A percentile compares a stretch with the other conserved stretches of the same genome.
phyloP scores from a whole-genome alignment of 176 grass and related monocot species.

The Guadua angustifolia region DNA sequence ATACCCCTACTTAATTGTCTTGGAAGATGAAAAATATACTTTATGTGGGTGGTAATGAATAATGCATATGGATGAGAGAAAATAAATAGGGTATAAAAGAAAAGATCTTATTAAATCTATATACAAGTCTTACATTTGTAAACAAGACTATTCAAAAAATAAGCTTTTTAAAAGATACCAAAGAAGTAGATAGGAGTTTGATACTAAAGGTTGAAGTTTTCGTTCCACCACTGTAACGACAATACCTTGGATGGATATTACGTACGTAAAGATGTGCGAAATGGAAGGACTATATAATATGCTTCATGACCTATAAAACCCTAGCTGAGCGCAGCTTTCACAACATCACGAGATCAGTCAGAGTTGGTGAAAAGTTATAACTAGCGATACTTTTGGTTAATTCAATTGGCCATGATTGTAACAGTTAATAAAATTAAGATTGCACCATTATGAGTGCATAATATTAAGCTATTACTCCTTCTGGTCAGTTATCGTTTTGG shows the following conservation, averaged over 20 bases:
- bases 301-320: neutral
- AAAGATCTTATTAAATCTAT: too few relatives aligned
- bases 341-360: neutral
- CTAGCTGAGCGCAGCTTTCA: neutral
- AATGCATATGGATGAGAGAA: too few relatives aligned
- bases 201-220: neutral
- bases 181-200: neutral
- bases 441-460: neutral
- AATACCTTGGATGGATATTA: neutral
- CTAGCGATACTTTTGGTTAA: neutral
- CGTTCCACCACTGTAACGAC: neutral
- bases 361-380: neutral
- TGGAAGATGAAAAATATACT: too few relatives aligned
- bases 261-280: neutral
- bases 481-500: too few relatives aligned
- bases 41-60: too few relatives aligned
- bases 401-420: constrained; percentile 3
- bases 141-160: too few relatives aligned
- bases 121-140: too few relatives aligned
- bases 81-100: too few relatives aligned
- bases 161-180: too few relatives aligned
- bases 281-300: neutral
- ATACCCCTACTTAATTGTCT: too few relatives aligned
- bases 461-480: too few relatives aligned
- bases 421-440: neutral